Percentiles rank a stretch among this genome's conserved stretches.
Evolutionary conservation across 1,284 basidiomycete species (phyloP).

Genomic region (Schizophyllum amplum): DNA sequence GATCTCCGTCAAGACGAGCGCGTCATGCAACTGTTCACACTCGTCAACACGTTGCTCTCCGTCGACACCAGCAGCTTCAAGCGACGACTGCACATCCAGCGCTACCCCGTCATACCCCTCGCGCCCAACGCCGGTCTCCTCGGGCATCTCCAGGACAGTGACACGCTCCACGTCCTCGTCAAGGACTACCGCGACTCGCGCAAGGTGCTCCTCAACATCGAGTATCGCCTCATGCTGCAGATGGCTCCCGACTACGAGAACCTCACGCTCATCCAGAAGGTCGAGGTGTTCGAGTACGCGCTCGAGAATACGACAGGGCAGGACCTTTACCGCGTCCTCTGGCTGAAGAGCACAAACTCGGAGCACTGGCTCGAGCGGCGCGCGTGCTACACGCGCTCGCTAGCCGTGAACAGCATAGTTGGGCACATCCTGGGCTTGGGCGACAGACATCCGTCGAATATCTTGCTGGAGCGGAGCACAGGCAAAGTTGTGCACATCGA

Average conservation of each 20-base stretch:
- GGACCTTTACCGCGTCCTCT: conserved; percentile 96
- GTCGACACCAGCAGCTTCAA: conserved; percentile 96
- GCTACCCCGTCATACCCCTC: conserved; percentile 90
- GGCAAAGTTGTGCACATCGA: conserved; percentile 98
- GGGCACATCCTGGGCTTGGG: conserved; percentile 97
- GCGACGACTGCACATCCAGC: conserved; percentile 90
- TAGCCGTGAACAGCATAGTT: conserved; percentile 95
- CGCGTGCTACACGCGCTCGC: conserved; percentile 92
- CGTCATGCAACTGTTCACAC: conserved; percentile 98
- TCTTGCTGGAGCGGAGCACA: conserved; percentile 86
- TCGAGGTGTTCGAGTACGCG: conserved; percentile 99
- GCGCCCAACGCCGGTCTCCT: conserved; percentile 94
- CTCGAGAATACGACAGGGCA: conserved; percentile 98
- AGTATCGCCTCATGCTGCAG: conserved; percentile 96
- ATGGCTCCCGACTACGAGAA: conserved; percentile 99
- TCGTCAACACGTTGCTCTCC: conserved; percentile 92
- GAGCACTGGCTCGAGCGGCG: conserved; percentile 98
- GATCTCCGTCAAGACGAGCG: conserved; percentile 98
- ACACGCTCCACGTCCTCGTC: conserved; percentile 97
- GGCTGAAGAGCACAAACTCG: conserved; percentile 92
- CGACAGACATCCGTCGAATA: conserved; percentile 97
- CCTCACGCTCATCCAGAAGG: conserved; percentile 91
- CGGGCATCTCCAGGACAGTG: conserved; percentile 95
- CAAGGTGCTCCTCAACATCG: conserved; percentile 96
- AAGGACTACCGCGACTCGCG: conserved; percentile 91